Percentiles rank a stretch among this genome's conserved stretches.
Evolutionary conservation across 805 yeast genomes (phyloP).

Genomic region (Jamesozyma jinghongensis): DNA sequence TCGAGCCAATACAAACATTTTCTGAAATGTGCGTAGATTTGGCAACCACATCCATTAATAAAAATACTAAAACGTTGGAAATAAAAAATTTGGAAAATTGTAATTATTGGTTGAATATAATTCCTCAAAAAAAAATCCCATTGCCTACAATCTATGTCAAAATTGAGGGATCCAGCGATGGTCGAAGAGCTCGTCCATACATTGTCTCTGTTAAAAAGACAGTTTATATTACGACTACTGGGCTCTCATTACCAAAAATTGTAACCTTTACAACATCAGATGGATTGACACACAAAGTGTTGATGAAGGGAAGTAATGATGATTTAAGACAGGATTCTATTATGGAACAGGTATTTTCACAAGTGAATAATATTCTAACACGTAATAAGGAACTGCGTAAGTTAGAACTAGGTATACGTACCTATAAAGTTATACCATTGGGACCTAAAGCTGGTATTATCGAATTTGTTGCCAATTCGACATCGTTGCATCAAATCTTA

Average conservation of each 20-base stretch:
- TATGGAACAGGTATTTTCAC: conserved; percentile 93
- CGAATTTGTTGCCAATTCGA: conserved; percentile 77
- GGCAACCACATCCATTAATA: conserved; percentile 36
- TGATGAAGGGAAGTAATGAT: conserved; percentile 81
- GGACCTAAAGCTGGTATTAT: conserved; percentile 84
- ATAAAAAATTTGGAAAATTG: conserved; percentile 35
- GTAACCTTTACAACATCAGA: conserved; percentile 43
- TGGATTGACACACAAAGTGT: conserved; percentile 50
- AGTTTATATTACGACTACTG: conserved; percentile 63
- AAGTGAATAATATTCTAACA: conserved; percentile 61
- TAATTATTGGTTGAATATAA: conserved; percentile 46
- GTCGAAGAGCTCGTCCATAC: conserved; percentile 40
- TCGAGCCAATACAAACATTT: conserved; percentile 41
- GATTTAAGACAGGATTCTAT: conserved; percentile 93
- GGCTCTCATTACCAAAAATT: conserved; percentile 83
- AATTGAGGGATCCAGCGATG: conserved; percentile 34
- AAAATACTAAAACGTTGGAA: conserved; percentile 16
- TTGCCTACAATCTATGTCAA: conserved; percentile 52
- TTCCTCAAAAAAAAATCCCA: conserved; percentile 46
- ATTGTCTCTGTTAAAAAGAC: conserved; percentile 38
- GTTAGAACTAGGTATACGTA: conserved; percentile 56
- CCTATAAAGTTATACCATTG: conserved; percentile 83
- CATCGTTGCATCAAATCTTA: conserved; percentile 60
- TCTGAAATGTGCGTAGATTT: conserved; percentile 43
- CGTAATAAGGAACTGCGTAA: conserved; percentile 47